A percentile compares a stretch with the other conserved stretches of the same genome.
These are phyloP conservation scores for Penicillium crustosum DNA, from an alignment of 2,329 filamentous ascomycete genomes.

Conservation along the genomic window DNA sequence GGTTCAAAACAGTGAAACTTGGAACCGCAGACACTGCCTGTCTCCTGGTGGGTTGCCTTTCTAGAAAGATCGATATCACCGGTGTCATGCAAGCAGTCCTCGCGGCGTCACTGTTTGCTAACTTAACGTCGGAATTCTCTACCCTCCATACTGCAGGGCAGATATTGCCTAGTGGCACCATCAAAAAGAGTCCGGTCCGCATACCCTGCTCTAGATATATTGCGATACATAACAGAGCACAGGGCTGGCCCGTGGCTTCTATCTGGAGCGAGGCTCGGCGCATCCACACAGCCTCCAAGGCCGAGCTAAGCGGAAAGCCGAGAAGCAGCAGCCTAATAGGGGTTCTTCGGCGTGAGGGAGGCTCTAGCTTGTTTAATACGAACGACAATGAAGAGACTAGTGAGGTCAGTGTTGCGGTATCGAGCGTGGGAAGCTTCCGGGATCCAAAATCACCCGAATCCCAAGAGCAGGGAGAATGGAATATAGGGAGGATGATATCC, in stretches of 20 bases:
- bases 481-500: not conserved
- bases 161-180: not conserved
- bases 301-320: not conserved
- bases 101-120: not conserved
- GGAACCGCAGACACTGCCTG: not conserved
- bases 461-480: not conserved
- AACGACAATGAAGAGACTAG: not conserved
- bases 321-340: not conserved
- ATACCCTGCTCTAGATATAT: not conserved
- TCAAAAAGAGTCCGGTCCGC: not conserved
- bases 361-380: not conserved
- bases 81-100: not conserved
- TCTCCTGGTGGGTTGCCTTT: not conserved
- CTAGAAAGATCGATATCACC: not conserved
- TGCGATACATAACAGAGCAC: not conserved
- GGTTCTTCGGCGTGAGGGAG: not conserved
- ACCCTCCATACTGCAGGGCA: not conserved
- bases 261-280: not conserved
- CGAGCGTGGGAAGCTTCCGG: not conserved
- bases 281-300: not conserved
- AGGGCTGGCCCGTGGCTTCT: not conserved
- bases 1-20: not conserved
- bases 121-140: not conserved
- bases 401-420: not conserved
- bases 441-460: not conserved